Base-by-base conservation (phyloP, 176 grass and related monocot genomes). In the Oryza punctata region DNA sequence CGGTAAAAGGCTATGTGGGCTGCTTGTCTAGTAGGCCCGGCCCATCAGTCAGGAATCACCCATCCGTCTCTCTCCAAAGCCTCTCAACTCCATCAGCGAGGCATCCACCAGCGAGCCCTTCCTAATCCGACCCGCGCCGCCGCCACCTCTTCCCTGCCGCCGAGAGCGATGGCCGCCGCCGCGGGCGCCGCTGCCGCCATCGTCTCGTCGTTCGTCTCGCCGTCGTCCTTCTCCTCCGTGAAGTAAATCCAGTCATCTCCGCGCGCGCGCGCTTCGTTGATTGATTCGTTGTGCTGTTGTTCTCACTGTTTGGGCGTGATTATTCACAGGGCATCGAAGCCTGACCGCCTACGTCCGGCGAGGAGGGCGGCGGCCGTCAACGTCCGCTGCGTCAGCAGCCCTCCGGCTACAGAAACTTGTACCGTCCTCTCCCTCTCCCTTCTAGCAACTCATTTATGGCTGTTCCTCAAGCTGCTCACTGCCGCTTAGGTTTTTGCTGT, bases 351-450 rank as follows among this genome's bases (percentile, higher is more conserved):
- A 60, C 83, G 60, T 15, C 35, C 73, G 11, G 24, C 27, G 41
- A 69, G 41, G 67, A 90, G 73, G 80, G 45, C 44, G 80, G 45
- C 44, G 13, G 49, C 67, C 27, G 10, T 82, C 37, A 61, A 37
- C 21, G 61, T 82, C 26, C 88, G 67, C 45, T 86, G 88, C 73
- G 83, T 37, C 59, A 82, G 67, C 23, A 82, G 78, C 46, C 46
- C 88, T 32, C 78, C 83, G 11, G 67, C 72, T 24, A 82, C 18
- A 33, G 88, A 86, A 5, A 73, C 88, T 72, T 78, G 88, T 90
- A 82, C 78, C 3, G 3, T 26, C 8, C 70, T 28, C 5, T 5
- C 32, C 32, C 33, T 35, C 13, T 14, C 75, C 21, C 7, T 78
- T 30, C 6, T 3, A 10, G 15, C 19, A 57, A 67, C 41, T 71